These are phyloP conservation scores for Drechslerella stenobrocha DNA, from an alignment of 2,329 filamentous ascomycete genomes.

Conservation along the genomic window DNA sequence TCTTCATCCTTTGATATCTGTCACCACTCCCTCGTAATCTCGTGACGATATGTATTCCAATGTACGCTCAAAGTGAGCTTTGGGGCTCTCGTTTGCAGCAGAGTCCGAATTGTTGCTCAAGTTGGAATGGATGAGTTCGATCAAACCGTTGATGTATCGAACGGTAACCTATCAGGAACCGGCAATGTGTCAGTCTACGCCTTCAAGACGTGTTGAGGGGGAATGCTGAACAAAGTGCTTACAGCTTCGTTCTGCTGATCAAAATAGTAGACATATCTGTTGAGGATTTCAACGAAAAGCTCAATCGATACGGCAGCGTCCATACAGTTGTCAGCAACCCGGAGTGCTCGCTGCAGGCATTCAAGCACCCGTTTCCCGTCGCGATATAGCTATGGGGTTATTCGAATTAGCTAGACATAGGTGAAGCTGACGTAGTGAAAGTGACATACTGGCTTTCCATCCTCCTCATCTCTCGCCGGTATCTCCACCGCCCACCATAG, in stretches of 20 bases:
- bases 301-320: conserved; percentile 80
- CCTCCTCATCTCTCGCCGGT: conserved; percentile 73
- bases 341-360: conserved; percentile 89
- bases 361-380: conserved; percentile 97
- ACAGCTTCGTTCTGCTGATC: conserved; percentile 97
- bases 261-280: conserved; percentile 99
- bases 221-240: too few relatives aligned
- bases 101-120: conserved; percentile 82
- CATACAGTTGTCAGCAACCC: conserved; percentile 98
- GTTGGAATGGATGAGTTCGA: conserved; percentile 97
- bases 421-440: conserved; percentile 16
- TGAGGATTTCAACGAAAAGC: conserved; percentile 96
- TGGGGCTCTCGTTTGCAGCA: conserved; percentile 80
- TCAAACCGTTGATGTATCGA: conserved; percentile 96
- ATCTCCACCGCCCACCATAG: conserved; percentile 96
- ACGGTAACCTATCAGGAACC: conserved; percentile 69
- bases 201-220: too few relatives aligned
- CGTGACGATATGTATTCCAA: conserved; percentile 88
- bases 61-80: conserved; percentile 91
- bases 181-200: neutral
- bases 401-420: conserved; percentile 49
- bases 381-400: conserved; percentile 73
- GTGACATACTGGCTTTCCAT: conserved; percentile 72
- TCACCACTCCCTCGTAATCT: conserved; percentile 89
- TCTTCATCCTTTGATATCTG: conserved; percentile 61